Percentiles rank a stretch among this genome's conserved stretches.
These are phyloP conservation scores for thale cress (Arabidopsis thaliana) DNA, from an alignment of 345 rosid species.

Conservation along the genomic window DNA sequence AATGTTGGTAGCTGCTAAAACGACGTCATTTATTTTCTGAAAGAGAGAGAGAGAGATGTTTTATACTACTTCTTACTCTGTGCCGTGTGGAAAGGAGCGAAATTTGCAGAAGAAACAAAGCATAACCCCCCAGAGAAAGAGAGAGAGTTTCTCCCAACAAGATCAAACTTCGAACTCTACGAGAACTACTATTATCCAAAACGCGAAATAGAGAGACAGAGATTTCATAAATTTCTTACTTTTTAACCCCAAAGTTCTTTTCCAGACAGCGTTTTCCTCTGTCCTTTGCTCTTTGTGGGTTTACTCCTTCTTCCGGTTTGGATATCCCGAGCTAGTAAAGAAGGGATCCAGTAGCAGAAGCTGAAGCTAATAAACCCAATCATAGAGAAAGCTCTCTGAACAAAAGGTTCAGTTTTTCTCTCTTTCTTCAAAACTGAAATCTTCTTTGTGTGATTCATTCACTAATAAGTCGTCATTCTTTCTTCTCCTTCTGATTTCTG, in stretches of 20 bases:
- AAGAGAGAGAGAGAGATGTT: neutral
- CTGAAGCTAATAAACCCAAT: conserved; percentile 23
- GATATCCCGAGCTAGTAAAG: conserved; percentile 22
- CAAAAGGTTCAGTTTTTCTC: conserved; percentile 22
- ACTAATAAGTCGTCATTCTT: neutral
- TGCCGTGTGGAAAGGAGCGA: conserved; percentile 43
- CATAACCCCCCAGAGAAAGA: conserved; percentile 5
- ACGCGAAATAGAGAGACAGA: conserved; percentile 2
- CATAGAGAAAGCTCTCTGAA: conserved; percentile 25
- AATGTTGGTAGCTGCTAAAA: neutral
- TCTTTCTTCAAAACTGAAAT: neutral
- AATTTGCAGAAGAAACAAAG: conserved; percentile 26
- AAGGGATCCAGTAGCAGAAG: conserved; percentile 15
- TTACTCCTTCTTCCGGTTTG: conserved; percentile 29
- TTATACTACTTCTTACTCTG: conserved; percentile 8
- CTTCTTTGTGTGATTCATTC: neutral
- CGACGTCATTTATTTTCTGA: conserved; percentile 27
- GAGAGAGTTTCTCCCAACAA: conserved; percentile 40
- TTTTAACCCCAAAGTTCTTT: neutral
- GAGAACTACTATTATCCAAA: conserved; percentile 30
- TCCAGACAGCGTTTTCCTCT: conserved; percentile 29
- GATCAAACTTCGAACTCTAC: conserved; percentile 45
- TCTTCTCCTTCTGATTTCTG: conserved; percentile 12
- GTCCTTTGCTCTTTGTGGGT: conserved; percentile 35
- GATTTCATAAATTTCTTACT: conserved; percentile 12